Evolutionary conservation across 176 grass and related monocot genomes (phyloP).

Genomic region (Carex parvula): DNA sequence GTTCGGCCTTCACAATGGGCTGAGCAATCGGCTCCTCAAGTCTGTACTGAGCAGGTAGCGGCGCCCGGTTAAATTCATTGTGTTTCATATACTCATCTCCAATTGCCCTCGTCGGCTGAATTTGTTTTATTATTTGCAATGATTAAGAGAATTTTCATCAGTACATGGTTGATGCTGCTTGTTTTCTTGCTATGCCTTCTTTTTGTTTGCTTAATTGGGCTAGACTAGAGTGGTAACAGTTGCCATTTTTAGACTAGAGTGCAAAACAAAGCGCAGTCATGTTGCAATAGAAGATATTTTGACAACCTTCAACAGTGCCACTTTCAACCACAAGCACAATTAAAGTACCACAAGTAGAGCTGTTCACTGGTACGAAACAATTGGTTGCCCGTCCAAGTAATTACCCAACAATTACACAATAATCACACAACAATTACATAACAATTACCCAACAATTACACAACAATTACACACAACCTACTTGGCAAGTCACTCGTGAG

Average conservation of each 20-base stretch:
- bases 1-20: slow-evolving; percentile 47
- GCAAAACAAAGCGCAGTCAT: background rate
- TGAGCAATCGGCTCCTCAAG: slow-evolving; percentile 30
- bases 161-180: background rate
- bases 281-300: background rate
- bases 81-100: slow-evolving; percentile 48
- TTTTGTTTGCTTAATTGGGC: background rate
- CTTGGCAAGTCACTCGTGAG: too few species aligned
- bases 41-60: slow-evolving; percentile 28
- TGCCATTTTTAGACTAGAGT: background rate
- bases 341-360: background rate
- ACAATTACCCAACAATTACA: too few species aligned
- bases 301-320: background rate
- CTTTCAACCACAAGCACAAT: background rate
- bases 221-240: background rate
- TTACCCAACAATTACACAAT: too few species aligned
- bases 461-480: too few species aligned
- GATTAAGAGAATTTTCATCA: background rate
- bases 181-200: background rate
- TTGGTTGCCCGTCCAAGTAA: too few species aligned
- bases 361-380: too few species aligned
- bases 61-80: slow-evolving; percentile 44
- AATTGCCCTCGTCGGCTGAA: slow-evolving; percentile 49
- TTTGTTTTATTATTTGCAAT: background rate
- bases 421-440: too few species aligned